Conservation (phyloP, 805 yeast species). For the Ogataea zsoltii region DNA sequence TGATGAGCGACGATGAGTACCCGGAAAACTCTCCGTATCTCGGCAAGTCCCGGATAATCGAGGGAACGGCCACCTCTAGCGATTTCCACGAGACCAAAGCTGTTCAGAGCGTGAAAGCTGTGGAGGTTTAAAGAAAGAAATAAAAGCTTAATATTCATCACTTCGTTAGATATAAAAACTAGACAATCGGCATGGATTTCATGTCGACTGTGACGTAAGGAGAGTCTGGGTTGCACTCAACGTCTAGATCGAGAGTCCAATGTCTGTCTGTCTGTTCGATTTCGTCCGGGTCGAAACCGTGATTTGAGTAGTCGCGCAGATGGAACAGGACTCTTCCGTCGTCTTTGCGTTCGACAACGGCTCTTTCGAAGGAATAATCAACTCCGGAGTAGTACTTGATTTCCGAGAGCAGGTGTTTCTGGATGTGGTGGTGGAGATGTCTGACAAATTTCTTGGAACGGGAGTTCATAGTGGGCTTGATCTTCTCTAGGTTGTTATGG, state of each 20-base stretch:
- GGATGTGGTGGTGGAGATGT: slow-evolving; percentile 69
- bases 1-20: slow-evolving; percentile 14
- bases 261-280: slow-evolving; percentile 42
- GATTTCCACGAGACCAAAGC: slow-evolving; percentile 21
- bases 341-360: slow-evolving; percentile 46
- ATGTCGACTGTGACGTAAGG: slow-evolving; percentile 68
- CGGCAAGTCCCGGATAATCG: slow-evolving; percentile 10
- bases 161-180: neutral
- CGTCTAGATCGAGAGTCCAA: slow-evolving; percentile 62
- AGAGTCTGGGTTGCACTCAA: slow-evolving; percentile 63
- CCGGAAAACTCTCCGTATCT: slow-evolving; percentile 9
- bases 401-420: slow-evolving; percentile 63
- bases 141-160: neutral
- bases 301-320: slow-evolving; percentile 55
- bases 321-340: slow-evolving; percentile 58
- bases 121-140: slow-evolving; percentile 18
- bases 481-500: slow-evolving; percentile 66
- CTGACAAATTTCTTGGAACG: slow-evolving; percentile 68
- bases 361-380: slow-evolving; percentile 38
- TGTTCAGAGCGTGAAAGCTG: slow-evolving; percentile 13
- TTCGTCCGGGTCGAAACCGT: slow-evolving; percentile 46
- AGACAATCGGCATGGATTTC: slow-evolving; percentile 48
- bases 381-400: slow-evolving; percentile 58
- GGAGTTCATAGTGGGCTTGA: slow-evolving; percentile 67
- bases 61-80: slow-evolving; percentile 18